These are phyloP conservation scores for Brassica balearica DNA, from an alignment of 441 rosid genomes.

Conservation along the genomic window DNA sequence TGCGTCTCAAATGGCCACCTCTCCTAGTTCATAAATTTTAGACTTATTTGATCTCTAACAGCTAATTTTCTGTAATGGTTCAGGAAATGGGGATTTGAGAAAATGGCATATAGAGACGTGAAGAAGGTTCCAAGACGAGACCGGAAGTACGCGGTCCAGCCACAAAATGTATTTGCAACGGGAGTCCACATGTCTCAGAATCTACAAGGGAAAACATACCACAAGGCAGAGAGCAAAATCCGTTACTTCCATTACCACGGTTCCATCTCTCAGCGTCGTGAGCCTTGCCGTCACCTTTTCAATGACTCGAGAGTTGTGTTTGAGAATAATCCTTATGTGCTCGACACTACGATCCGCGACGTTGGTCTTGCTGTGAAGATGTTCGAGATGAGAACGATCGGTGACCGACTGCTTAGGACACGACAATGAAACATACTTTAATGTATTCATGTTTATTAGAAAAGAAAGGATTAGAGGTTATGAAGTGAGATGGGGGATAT, in stretches of 20 bases:
- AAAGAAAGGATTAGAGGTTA: slow-evolving; percentile 20
- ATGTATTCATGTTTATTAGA: background rate
- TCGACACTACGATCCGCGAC: slow-evolving; percentile 68
- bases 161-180: slow-evolving; percentile 61
- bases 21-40: background rate
- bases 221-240: slow-evolving; percentile 59
- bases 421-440: slow-evolving; percentile 51
- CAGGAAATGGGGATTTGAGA: slow-evolving; percentile 89
- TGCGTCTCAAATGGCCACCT: background rate
- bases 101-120: slow-evolving; percentile 69
- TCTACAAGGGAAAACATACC: slow-evolving; percentile 61
- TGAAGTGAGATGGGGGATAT: background rate
- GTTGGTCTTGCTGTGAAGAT: slow-evolving; percentile 56
- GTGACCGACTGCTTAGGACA: slow-evolving; percentile 57
- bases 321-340: slow-evolving; percentile 64
- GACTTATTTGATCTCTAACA: slow-evolving; percentile 5
- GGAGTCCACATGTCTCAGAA: slow-evolving; percentile 91
- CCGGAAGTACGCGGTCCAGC: slow-evolving; percentile 76
- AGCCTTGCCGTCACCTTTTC: slow-evolving; percentile 62
- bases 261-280: slow-evolving; percentile 66
- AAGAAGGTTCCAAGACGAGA: slow-evolving; percentile 74
- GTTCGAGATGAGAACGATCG: slow-evolving; percentile 69
- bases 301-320: slow-evolving; percentile 51
- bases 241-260: slow-evolving; percentile 86
- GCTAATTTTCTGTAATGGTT: background rate